A percentile compares a stretch with the other conserved stretches of the same genome.
Conservation (phyloP, 2,329 filamentous ascomycete genomes). For the Fusarium piperis region DNA sequence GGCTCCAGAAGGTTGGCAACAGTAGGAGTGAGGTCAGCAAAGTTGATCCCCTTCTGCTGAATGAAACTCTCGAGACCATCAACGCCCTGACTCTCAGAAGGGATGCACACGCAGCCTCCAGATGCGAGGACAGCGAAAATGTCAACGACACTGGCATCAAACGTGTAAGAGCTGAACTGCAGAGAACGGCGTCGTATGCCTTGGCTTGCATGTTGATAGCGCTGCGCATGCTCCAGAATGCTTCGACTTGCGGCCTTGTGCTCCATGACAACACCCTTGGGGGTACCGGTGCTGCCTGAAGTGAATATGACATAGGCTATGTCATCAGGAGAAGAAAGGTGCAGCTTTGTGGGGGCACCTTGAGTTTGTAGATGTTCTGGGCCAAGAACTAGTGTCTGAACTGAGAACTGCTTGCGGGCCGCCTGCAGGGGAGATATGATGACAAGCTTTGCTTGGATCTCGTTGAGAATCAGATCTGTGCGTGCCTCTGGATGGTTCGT, state of each 20-base stretch:
- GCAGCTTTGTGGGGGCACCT: background rate
- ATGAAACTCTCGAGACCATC: background rate
- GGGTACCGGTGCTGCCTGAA: background rate
- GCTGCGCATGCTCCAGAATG: background rate
- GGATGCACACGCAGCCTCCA: slow-evolving; percentile 19
- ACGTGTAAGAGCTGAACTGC: slow-evolving; percentile 19
- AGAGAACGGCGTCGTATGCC: background rate
- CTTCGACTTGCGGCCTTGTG: background rate
- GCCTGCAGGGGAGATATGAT: background rate
- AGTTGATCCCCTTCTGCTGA: background rate
- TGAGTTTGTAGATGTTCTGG: background rate
- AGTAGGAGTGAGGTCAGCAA: background rate
- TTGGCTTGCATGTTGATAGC: background rate
- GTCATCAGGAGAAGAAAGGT: background rate
- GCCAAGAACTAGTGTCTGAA: background rate
- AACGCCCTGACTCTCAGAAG: slow-evolving; percentile 3
- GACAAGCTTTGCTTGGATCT: background rate
- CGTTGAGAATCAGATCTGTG: background rate
- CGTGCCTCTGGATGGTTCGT: background rate
- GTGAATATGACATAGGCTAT: background rate
- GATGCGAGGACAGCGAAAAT: slow-evolving; percentile 8
- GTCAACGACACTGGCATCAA: slow-evolving; percentile 5
- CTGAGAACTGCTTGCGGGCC: background rate
- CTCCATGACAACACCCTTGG: background rate
- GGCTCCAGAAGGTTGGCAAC: slow-evolving; percentile 1